phyloP scores from a whole-genome alignment of 2,329 filamentous ascomycete genomes.

The Botryosphaeria dothidea region DNA sequence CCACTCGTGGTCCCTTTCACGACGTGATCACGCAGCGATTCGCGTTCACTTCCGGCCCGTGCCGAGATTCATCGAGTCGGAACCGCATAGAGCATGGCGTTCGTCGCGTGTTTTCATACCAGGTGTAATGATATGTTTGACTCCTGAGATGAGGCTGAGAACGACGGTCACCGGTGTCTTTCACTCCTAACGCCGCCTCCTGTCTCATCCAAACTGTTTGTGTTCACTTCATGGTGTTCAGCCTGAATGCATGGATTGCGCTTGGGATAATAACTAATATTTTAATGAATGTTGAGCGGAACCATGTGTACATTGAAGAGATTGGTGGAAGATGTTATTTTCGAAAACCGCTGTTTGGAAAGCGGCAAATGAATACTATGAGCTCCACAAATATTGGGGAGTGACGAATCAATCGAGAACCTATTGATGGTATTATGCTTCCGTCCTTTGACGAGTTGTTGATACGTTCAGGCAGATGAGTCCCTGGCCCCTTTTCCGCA shows the following conservation, averaged over 20 bases:
- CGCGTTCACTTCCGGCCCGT: not conserved
- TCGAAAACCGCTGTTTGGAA: not conserved
- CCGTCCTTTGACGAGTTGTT: not conserved
- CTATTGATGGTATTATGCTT: not conserved
- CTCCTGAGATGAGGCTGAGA: not conserved
- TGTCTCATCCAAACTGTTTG: not conserved
- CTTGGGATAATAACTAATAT: constrained; percentile 13
- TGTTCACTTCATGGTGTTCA: constrained; percentile 14
- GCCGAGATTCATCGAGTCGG: not conserved
- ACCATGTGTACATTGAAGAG: constrained; percentile 8
- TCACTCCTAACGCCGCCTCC: not conserved
- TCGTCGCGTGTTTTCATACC: constrained; percentile 4
- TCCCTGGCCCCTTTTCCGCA: no score
- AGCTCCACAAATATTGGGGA: not conserved
- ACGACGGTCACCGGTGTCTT: not conserved
- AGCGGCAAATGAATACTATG: not conserved
- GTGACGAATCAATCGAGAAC: constrained; percentile 4
- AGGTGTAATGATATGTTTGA: constrained; percentile 7
- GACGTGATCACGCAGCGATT: constrained; percentile 1
- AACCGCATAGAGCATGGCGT: constrained; percentile 1
- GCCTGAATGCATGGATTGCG: constrained; percentile 12
- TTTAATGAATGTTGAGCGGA: constrained; percentile 12
- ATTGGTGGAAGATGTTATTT: not conserved
- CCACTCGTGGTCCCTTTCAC: not conserved
- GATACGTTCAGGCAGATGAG: no score